A percentile compares a stretch with the other conserved stretches of the same genome.
These are phyloP conservation scores for Talaromyces sp. DNA, from an alignment of 2,329 filamentous ascomycete genomes.

Conservation along the genomic window DNA sequence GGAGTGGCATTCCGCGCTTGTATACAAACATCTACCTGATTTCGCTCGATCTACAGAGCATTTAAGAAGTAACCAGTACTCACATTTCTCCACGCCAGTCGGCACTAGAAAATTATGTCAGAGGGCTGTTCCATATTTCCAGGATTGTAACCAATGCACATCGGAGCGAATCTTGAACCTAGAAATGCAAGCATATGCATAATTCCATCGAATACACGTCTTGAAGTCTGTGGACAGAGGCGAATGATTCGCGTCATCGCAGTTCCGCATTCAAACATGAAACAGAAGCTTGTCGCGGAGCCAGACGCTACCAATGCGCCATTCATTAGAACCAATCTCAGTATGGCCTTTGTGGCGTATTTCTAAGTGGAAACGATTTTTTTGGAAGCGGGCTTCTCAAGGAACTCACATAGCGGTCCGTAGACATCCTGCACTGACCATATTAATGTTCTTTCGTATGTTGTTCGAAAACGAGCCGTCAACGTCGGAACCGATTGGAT, in stretches of 20 bases:
- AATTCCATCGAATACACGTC: background rate
- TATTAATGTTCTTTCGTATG: slow-evolving; percentile 21
- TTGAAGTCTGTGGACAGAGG: background rate
- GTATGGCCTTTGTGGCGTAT: background rate
- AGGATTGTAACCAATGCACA: background rate
- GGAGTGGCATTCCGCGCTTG: background rate
- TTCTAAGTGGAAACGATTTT: background rate
- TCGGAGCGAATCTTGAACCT: background rate
- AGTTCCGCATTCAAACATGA: background rate
- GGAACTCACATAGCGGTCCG: slow-evolving; percentile 24
- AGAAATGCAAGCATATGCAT: background rate
- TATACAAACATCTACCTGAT: background rate
- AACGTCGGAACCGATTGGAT: too few relatives aligned
- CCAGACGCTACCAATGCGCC: background rate
- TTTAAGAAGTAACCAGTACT: background rate
- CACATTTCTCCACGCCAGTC: too few relatives aligned
- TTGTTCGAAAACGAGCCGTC: too few relatives aligned
- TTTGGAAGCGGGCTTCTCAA: background rate
- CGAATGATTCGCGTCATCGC: background rate
- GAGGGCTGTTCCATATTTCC: background rate
- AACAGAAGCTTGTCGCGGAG: background rate
- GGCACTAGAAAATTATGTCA: background rate
- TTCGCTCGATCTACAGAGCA: background rate
- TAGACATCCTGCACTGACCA: slow-evolving; percentile 31
- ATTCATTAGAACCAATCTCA: background rate